A percentile compares a stretch with the other conserved stretches of the same genome.
phyloP scores from a whole-genome alignment of 2,329 filamentous ascomycete genomes.

The Tympanopsis confertula region DNA sequence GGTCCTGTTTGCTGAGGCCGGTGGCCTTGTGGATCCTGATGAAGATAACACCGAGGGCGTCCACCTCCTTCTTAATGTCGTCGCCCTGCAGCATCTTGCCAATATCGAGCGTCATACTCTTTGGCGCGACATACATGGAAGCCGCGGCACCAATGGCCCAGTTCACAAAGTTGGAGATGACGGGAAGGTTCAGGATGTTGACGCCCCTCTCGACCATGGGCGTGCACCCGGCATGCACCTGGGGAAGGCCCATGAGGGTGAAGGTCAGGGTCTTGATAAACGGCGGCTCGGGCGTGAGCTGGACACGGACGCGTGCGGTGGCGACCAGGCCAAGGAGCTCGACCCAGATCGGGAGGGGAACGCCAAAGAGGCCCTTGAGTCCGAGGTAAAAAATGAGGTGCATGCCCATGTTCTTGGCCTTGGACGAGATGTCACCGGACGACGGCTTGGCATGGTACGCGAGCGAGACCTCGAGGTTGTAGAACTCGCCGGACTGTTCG shows the following conservation, averaged over 20 bases:
- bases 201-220: constrained; percentile 86
- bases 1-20: constrained; percentile 84
- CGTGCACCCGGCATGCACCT: constrained; percentile 78
- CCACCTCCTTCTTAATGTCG: constrained; percentile 78
- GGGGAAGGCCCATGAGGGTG: constrained; percentile 86
- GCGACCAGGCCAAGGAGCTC: constrained; percentile 85
- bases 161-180: constrained; percentile 95
- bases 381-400: constrained; percentile 89
- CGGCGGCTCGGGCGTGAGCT: constrained; percentile 80
- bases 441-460: constrained; percentile 82
- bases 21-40: constrained; percentile 80
- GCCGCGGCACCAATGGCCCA: constrained; percentile 81
- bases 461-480: constrained; percentile 82
- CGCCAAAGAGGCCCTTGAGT: constrained; percentile 75
- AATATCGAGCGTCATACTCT: constrained; percentile 85
- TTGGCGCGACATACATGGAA: constrained; percentile 86
- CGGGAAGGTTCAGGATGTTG: constrained; percentile 79
- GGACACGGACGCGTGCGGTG: constrained; percentile 70
- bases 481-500: constrained; percentile 82
- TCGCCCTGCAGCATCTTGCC: constrained; percentile 85
- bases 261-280: constrained; percentile 88
- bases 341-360: constrained; percentile 78
- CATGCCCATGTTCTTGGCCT: constrained; percentile 94
- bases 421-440: constrained; percentile 58
- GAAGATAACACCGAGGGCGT: constrained; percentile 81